Evolutionary conservation across 2,329 filamentous ascomycete species (phyloP), one percentile per base, ranked within the genome.

Genomic region (Sarocladium strictum): DNA sequence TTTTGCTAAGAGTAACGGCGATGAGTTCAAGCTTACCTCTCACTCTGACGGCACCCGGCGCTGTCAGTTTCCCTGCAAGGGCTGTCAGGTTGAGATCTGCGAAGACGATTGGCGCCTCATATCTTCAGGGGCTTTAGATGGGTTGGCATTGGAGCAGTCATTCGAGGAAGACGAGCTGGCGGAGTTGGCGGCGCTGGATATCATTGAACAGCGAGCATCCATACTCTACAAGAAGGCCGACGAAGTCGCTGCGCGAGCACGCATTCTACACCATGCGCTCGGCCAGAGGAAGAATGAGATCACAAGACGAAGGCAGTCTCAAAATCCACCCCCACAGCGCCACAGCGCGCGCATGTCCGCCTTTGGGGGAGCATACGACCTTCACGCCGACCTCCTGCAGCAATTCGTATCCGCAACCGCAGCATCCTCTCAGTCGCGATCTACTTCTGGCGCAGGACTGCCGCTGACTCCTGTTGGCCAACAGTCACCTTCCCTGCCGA

Each of bases 61-160:
- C 53, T 95, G 90, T 65, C 88, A 90, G 58, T 94, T 96, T 68
- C 84, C 85, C 64, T 85, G 90, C 59, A 91, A 91, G 65, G 88
- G 91, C 57, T 80, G 86, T 60, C 82, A 88, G 49, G 86, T 95
- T 9, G 89, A 96, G 71, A 93, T 96, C 58, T 85, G 84, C 17
- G 90, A 95, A 67, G 90, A 95, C 66, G 90, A 96, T 66, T 96
- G 86, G 77, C 80, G 91, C 40, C 74, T 96, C 60, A 92, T 96
- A 60, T 84, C 85, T 54, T 92, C 88, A 37, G 90, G 90, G 26
- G 88, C 89, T 60, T 82, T 92, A 11, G 89, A 95, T 68, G 86
- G 90, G 65, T 76, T 79, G 56, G 17, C 49, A 10, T 86, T 90
- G 2, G 85, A 87, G 14, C 84, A 92, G 59, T 89, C 90, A 1